Base-by-base conservation (phyloP, 306 rosid genomes). In the Delonix regia region DNA sequence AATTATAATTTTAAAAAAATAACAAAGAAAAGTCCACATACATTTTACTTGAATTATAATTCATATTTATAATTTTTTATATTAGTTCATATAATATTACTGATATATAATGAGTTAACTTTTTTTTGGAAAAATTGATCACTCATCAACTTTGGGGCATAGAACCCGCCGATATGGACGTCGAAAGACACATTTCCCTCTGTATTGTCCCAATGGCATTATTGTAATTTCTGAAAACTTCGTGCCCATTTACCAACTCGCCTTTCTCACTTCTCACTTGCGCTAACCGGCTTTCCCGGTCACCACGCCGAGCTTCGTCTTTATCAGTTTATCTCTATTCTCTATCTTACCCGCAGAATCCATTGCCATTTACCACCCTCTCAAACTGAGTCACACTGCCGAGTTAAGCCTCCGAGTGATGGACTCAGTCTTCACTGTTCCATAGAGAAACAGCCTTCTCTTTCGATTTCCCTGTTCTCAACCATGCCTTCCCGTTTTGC, bases 401-500 rank as follows among this genome's bases (percentile, higher is more conserved):
- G 48, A 71, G 22, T 52, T 27, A 24, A 5, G 49, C 38, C 18
- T 7, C 79, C 55, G 49, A 66, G 59, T 84, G 4, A 77, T 72
- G 74, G 25, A 57, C 85, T 66, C 80, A 30, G 45, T 77, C 75
- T 71, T 70, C 68, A 68, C 63, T 69, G 48, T 69, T 69, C 68
- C 83, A 78, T 85, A 81, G 76, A 56, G 44, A 34, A 66, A 48
- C 18, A 6, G 0, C 53, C 18, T 21, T 48, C 24, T 7, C 3
- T 4, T 5, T 24, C 7, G 18, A 0, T 56, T 25, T 52, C 39
- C 7, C 42, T 9, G 30, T 15, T 27, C 68, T n/a, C 39, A 28
- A 48, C 28, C 84, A 94, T 94, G 97, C 56, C 25, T 89, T 77
- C 86, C 80, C 69, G 64, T 83, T 82, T 87, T 78, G 48, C 83